Evolutionary conservation across 768 basidiomycete genomes (phyloP).

Genomic region (Tulasnella sp.): DNA sequence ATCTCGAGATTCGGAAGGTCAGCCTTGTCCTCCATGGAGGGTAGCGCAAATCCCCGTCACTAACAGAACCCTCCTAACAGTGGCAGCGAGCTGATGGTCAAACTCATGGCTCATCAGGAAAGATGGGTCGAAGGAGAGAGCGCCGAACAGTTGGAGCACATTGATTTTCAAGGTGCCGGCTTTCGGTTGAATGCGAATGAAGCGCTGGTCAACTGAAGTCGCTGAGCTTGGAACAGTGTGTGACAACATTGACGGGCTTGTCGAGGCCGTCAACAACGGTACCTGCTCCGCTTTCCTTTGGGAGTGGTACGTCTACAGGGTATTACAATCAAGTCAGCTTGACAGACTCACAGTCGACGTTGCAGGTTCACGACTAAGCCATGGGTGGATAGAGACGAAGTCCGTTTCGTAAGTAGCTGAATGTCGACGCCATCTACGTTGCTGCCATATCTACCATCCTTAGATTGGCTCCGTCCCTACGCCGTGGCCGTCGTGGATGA

Average conservation of each 20-base stretch:
- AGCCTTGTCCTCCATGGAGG: slow-evolving; percentile 5
- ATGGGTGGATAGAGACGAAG: slow-evolving; percentile 65
- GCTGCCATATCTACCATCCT: background rate
- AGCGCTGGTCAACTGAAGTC: background rate
- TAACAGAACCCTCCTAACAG: slow-evolving; percentile 26
- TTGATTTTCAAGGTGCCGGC: slow-evolving; percentile 50
- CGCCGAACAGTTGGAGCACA: slow-evolving; percentile 32
- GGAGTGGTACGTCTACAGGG: slow-evolving; percentile 47
- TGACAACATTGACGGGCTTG: slow-evolving; percentile 67
- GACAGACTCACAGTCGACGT: background rate
- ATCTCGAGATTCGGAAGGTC: slow-evolving; percentile 83
- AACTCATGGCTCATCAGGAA: slow-evolving; percentile 83
- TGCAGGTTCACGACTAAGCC: slow-evolving; percentile 65
- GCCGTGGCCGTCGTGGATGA: slow-evolving; percentile 95
- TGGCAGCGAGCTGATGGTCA: slow-evolving; percentile 91
- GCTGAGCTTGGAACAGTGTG: slow-evolving; percentile 40
- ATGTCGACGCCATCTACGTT: background rate
- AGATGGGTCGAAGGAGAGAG: slow-evolving; percentile 47
- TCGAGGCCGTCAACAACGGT: slow-evolving; percentile 79
- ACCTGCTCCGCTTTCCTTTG: slow-evolving; percentile 88
- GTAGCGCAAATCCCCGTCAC: background rate
- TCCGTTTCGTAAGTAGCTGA: slow-evolving; percentile 57
- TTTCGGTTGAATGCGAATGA: background rate
- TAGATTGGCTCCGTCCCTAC: slow-evolving; percentile 80
- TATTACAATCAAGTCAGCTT: background rate